Conservation (phyloP, 1,139 yeast species). For the Debaryomyces nepalensis region DNA sequence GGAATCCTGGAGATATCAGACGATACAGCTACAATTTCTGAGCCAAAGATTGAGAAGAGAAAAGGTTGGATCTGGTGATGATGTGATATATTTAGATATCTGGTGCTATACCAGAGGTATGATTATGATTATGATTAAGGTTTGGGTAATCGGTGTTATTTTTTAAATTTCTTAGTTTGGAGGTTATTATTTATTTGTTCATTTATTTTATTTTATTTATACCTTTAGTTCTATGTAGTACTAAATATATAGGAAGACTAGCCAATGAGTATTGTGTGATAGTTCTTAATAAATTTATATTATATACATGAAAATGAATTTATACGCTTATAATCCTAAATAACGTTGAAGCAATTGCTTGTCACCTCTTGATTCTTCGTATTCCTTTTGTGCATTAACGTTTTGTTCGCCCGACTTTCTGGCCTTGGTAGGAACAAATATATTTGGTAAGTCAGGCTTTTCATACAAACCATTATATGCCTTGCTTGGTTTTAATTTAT, state of each 20-base stretch:
- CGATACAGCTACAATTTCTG: slow-evolving; percentile 16
- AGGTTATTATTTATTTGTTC: slow-evolving; percentile 15
- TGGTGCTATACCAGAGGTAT: slow-evolving; percentile 1
- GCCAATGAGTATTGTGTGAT: background rate
- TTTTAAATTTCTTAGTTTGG: slow-evolving; percentile 10
- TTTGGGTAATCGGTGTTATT: slow-evolving; percentile 18
- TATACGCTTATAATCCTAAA: slow-evolving; percentile 23
- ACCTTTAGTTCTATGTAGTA: slow-evolving; percentile 2
- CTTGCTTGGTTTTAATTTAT: slow-evolving; percentile 64
- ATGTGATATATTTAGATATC: background rate
- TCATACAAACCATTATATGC: slow-evolving; percentile 82
- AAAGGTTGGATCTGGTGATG: slow-evolving; percentile 40
- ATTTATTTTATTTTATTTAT: slow-evolving; percentile 2
- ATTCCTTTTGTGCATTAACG: slow-evolving; percentile 33
- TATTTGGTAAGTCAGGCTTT: slow-evolving; percentile 70
- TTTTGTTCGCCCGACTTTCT: slow-evolving; percentile 47
- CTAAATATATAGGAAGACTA: background rate
- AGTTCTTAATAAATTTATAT: slow-evolving; percentile 6
- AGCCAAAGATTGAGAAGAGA: slow-evolving; percentile 15
- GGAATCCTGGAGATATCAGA: slow-evolving; percentile 16
- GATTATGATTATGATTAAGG: slow-evolving; percentile 9
- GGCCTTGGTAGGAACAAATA: slow-evolving; percentile 63
- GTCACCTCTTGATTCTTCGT: slow-evolving; percentile 32
- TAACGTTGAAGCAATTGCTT: slow-evolving; percentile 36
- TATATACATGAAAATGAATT: slow-evolving; percentile 16